phyloP scores from a whole-genome alignment of 1,284 basidiomycete species.

The Phaffia rhodozyma region DNA sequence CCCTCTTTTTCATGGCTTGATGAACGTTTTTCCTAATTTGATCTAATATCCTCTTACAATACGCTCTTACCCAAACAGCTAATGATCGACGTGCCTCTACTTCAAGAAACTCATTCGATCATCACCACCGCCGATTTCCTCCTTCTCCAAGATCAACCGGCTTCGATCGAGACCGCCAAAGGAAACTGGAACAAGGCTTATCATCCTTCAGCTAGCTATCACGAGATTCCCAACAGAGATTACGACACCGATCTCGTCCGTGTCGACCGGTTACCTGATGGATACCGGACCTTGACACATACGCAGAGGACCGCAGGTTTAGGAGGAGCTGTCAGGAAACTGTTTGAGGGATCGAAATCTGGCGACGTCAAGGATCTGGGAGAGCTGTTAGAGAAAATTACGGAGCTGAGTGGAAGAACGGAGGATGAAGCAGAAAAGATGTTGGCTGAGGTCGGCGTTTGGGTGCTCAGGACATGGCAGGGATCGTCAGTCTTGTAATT shows the following conservation, averaged over 20 bases:
- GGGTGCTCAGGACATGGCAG: slow-evolving; percentile 34
- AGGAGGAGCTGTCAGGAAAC: slow-evolving; percentile 27
- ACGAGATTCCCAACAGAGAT: slow-evolving; percentile 34
- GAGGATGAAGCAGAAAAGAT: slow-evolving; percentile 30
- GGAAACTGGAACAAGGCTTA: slow-evolving; percentile 35
- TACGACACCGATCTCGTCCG: slow-evolving; percentile 35
- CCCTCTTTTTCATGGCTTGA: background rate
- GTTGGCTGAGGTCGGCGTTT: slow-evolving; percentile 35
- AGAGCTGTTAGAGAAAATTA: slow-evolving; percentile 25
- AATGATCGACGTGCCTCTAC: slow-evolving; percentile 42
- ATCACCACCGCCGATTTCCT: slow-evolving; percentile 39
- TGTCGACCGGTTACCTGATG: slow-evolving; percentile 31
- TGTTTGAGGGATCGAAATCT: slow-evolving; percentile 18
- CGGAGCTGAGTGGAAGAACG: slow-evolving; percentile 21
- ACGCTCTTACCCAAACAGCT: slow-evolving; percentile 4
- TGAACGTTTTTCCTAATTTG: background rate
- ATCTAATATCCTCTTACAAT: background rate
- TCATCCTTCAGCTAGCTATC: slow-evolving; percentile 25
- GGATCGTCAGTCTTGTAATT: slow-evolving; percentile 30
- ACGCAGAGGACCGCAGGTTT: background rate
- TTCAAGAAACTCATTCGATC: slow-evolving; percentile 35
- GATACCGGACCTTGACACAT: background rate
- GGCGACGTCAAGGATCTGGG: slow-evolving; percentile 24
- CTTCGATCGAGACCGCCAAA: slow-evolving; percentile 31
- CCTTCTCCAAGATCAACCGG: slow-evolving; percentile 34